These are phyloP conservation scores for Hsuehochloa calcarea DNA, from an alignment of 176 grass and related monocot species.

Conservation along the genomic window DNA sequence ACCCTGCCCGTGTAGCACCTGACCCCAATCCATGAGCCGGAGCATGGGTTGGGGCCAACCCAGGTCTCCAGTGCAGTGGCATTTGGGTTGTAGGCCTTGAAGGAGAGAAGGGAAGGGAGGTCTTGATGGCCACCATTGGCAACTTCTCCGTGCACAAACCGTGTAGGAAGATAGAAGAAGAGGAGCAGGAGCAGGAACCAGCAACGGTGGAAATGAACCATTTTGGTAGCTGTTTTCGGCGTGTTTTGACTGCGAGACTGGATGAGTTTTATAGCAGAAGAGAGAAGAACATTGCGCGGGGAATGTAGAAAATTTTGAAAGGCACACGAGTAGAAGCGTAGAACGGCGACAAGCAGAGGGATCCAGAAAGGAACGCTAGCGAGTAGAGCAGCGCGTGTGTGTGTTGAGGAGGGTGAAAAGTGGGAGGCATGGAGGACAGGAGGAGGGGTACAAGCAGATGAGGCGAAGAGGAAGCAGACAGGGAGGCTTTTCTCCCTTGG, in stretches of 20 bases:
- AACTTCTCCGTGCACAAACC: neutral
- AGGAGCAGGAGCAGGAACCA: neutral
- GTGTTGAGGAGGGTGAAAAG: neutral
- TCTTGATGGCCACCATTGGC: conserved; percentile 42
- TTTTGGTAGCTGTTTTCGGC: neutral
- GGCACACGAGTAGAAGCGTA: neutral
- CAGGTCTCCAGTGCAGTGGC: conserved; percentile 31
- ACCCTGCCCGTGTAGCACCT: conserved; percentile 51
- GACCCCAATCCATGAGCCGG: conserved; percentile 49
- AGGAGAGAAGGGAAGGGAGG: conserved; percentile 39
- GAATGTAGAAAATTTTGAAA: conserved; percentile 27
- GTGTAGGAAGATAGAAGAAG: conserved; percentile 3
- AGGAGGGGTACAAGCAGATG: conserved; percentile 25
- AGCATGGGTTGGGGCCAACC: conserved; percentile 56
- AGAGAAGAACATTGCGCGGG: conserved; percentile 2
- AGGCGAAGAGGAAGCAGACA: conserved; percentile 26
- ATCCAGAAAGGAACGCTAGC: conserved; percentile 50
- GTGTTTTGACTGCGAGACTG: neutral
- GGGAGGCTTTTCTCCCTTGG: conserved; percentile 6
- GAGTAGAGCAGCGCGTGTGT: neutral
- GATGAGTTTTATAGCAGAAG: conserved; percentile 35
- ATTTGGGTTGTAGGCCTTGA: conserved; percentile 46
- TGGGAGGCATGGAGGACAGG: conserved; percentile 10
- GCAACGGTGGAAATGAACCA: conserved; percentile 11
- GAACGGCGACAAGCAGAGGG: conserved; percentile 30